phyloP scores from a whole-genome alignment of 2,329 filamentous ascomycete species.

The Talaromyces sp. region DNA sequence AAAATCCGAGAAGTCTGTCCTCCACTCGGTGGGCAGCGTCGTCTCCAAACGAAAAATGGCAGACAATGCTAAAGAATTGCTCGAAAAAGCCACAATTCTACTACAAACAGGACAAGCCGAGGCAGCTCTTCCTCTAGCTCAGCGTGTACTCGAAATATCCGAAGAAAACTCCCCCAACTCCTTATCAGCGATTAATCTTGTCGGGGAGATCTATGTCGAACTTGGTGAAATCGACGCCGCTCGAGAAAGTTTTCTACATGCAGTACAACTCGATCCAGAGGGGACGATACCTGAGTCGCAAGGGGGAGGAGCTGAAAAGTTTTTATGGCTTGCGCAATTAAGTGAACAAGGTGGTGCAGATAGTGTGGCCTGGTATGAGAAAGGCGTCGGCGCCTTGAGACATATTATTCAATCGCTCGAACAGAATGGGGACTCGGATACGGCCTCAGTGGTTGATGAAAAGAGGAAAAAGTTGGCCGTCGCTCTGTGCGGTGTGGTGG shows the following conservation, averaged over 20 bases:
- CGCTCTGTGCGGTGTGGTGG: conserved; percentile 87
- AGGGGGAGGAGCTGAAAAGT: conserved; percentile 87
- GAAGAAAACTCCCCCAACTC: conserved; percentile 32
- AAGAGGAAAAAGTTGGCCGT: conserved; percentile 79
- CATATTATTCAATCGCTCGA: conserved; percentile 63
- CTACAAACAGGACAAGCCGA: conserved; percentile 56
- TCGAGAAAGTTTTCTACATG: conserved; percentile 64
- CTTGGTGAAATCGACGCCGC: conserved; percentile 75
- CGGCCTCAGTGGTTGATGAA: conserved; percentile 52
- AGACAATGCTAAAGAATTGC: conserved; percentile 51
- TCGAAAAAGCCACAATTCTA: conserved; percentile 52
- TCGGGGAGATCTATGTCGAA: conserved; percentile 78
- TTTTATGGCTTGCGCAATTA: conserved; percentile 88
- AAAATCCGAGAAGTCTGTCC: conserved; percentile 40
- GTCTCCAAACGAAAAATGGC: conserved; percentile 40
- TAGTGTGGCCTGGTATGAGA: conserved; percentile 58
- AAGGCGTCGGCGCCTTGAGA: conserved; percentile 65
- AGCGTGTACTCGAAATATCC: conserved; percentile 45
- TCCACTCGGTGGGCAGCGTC: conserved; percentile 37
- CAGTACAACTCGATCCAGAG: conserved; percentile 70
- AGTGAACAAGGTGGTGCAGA: conserved; percentile 59
- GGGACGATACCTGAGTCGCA: conserved; percentile 64
- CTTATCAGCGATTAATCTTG: conserved; percentile 62
- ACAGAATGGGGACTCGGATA: conserved; percentile 38
- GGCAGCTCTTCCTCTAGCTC: conserved; percentile 51